These are phyloP conservation scores for Drechslera avenae DNA, from an alignment of 2,329 filamentous ascomycete genomes.

Conservation along the genomic window DNA sequence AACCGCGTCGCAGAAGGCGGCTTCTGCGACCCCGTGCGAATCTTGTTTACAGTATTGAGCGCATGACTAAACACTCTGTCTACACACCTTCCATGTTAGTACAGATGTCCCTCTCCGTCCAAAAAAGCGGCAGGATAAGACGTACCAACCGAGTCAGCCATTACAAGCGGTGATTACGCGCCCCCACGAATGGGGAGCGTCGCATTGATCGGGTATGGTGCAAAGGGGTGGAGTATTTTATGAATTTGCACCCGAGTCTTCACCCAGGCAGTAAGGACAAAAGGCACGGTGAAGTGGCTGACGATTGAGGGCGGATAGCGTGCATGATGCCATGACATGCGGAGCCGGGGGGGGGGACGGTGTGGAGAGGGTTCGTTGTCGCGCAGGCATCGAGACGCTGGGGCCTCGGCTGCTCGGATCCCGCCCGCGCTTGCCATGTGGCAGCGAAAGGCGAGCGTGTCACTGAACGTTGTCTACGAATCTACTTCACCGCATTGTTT, in stretches of 20 bases:
- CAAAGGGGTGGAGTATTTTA: neutral
- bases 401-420: conserved; percentile 12
- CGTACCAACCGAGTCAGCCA: conserved; percentile 52
- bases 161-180: conserved; percentile 33
- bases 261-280: conserved; percentile 5
- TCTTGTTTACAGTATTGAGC: conserved; percentile 97
- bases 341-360: conserved; percentile 7
- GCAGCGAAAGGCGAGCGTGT: conserved; percentile 3
- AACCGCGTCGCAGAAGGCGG: conserved; percentile 85
- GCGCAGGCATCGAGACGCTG: conserved; percentile 8
- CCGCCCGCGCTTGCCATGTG: conserved; percentile 14
- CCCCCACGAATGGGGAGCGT: conserved; percentile 18
- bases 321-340: conserved; percentile 18
- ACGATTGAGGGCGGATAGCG: conserved; percentile 1
- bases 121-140: conserved; percentile 3
- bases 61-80: conserved; percentile 99
- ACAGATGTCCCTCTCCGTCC: neutral
- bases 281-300: neutral
- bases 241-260: neutral
- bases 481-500: neutral
- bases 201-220: conserved; percentile 15
- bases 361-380: conserved; percentile 17
- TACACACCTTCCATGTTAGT: conserved; percentile 47
- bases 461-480: neutral
- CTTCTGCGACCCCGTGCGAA: conserved; percentile 88